phyloP scores from a whole-genome alignment of 1,284 basidiomycete species.

The Rhodotorula sp. region DNA sequence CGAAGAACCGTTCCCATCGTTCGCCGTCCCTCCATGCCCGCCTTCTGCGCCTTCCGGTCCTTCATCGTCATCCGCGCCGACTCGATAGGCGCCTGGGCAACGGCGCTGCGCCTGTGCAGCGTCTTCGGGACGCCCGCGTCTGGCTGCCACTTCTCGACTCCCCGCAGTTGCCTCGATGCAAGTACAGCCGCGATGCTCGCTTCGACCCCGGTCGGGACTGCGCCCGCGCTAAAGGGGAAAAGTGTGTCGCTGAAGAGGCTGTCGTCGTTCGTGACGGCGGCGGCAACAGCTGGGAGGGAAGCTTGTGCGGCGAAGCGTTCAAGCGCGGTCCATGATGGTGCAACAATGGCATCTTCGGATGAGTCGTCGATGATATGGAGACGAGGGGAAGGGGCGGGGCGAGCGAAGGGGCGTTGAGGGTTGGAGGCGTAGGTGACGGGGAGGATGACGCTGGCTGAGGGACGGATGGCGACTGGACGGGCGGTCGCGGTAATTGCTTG shows the following conservation, averaged over 20 bases:
- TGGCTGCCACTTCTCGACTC: background rate
- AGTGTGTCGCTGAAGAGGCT: conserved; percentile 2
- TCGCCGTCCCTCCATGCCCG: too few relatives aligned
- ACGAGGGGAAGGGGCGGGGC: background rate
- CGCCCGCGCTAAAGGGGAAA: background rate
- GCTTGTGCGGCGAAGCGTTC: background rate
- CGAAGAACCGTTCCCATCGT: too few relatives aligned
- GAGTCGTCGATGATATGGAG: conserved; percentile 5
- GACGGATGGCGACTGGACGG: background rate
- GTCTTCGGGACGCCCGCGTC: too few relatives aligned
- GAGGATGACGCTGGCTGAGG: background rate
- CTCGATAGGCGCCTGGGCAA: background rate
- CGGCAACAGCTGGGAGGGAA: background rate
- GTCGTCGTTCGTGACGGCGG: background rate
- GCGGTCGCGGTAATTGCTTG: background rate
- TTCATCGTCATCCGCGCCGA: too few relatives aligned
- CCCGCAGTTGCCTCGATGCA: background rate
- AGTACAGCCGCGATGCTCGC: background rate
- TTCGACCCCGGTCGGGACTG: background rate
- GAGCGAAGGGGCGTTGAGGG: background rate
- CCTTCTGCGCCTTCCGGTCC: too few relatives aligned
- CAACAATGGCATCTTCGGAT: background rate
- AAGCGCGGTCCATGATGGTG: background rate
- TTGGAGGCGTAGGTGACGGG: background rate
- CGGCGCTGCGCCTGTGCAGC: background rate